phyloP scores from a whole-genome alignment of 2,329 filamentous ascomycete species.

The Botrytis paeoniae region DNA sequence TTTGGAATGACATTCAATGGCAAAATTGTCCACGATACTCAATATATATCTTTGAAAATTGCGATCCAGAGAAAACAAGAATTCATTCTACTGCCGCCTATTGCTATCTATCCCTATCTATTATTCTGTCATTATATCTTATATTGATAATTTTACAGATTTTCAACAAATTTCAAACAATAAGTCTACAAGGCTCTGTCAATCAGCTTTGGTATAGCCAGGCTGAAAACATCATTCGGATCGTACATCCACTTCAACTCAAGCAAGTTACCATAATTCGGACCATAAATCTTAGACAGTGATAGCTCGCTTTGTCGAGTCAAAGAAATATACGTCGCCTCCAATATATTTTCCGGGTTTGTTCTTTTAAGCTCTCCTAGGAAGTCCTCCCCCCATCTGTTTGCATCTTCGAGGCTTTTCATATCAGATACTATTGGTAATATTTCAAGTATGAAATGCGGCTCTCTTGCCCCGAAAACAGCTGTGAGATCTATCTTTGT shows the following conservation, averaged over 20 bases:
- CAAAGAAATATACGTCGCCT: slow-evolving; percentile 38
- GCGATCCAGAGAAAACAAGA: too few relatives aligned
- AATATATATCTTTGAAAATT: neutral
- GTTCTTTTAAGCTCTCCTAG: slow-evolving; percentile 28
- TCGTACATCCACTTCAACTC: slow-evolving; percentile 40
- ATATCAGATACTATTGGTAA: slow-evolving; percentile 31
- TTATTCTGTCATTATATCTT: neutral
- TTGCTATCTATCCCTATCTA: neutral
- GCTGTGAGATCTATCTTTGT: slow-evolving; percentile 26
- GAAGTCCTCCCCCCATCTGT: slow-evolving; percentile 31
- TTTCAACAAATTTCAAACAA: too few relatives aligned
- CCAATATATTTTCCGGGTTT: slow-evolving; percentile 33
- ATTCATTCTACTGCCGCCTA: neutral
- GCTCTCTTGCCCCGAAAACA: slow-evolving; percentile 36
- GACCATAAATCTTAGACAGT: slow-evolving; percentile 37
- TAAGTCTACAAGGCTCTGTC: neutral
- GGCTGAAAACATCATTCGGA: slow-evolving; percentile 40
- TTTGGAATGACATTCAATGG: neutral
- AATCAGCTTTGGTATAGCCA: slow-evolving; percentile 35
- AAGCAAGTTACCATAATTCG: slow-evolving; percentile 28
- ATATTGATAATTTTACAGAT: neutral
- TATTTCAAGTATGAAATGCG: slow-evolving; percentile 42
- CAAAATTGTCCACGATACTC: neutral
- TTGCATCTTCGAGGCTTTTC: slow-evolving; percentile 30
- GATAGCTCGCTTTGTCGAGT: slow-evolving; percentile 27